phyloP scores from a whole-genome alignment of 192 early-diverging fungal genomes.

The Borealophlyctis nickersoniae region DNA sequence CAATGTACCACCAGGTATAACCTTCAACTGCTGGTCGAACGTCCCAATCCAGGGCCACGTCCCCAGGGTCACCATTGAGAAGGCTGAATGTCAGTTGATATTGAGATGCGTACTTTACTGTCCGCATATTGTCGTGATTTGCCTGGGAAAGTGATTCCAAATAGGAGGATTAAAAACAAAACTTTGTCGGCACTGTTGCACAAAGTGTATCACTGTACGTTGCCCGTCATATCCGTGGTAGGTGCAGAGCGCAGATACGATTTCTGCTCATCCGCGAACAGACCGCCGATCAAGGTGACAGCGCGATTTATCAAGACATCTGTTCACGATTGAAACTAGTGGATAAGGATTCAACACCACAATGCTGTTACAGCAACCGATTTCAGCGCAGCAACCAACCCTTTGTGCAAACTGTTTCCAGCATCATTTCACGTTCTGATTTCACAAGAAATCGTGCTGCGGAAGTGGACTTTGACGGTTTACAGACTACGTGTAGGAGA shows the following conservation, averaged over 20 bases:
- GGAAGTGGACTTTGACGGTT: no score
- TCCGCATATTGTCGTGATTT: slow-evolving; percentile 52
- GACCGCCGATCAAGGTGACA: slow-evolving; percentile 23
- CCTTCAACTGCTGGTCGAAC: slow-evolving; percentile 67
- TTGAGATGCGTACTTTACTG: slow-evolving; percentile 79
- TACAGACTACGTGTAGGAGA: no score
- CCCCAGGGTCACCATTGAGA: slow-evolving; percentile 76
- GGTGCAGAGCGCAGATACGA: neutral
- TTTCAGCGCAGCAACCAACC: neutral
- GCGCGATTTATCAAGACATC: neutral
- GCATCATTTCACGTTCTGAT: neutral
- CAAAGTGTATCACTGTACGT: neutral
- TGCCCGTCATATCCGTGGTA: neutral
- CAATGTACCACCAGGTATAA: slow-evolving; percentile 21
- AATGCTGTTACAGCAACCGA: neutral
- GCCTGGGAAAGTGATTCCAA: slow-evolving; percentile 6
- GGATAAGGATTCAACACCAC: neutral
- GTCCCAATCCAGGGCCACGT: slow-evolving; percentile 75
- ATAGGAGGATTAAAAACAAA: neutral
- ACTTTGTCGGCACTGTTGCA: neutral
- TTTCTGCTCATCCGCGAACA: slow-evolving; percentile 33
- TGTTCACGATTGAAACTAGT: no score
- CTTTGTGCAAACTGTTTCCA: neutral
- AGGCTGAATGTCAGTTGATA: slow-evolving; percentile 86
- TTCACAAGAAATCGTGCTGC: neutral